A percentile compares a stretch with the other conserved stretches of the same genome.
phyloP scores from a whole-genome alignment of 176 grass and related monocot genomes.

The Elaeis guineensis region DNA sequence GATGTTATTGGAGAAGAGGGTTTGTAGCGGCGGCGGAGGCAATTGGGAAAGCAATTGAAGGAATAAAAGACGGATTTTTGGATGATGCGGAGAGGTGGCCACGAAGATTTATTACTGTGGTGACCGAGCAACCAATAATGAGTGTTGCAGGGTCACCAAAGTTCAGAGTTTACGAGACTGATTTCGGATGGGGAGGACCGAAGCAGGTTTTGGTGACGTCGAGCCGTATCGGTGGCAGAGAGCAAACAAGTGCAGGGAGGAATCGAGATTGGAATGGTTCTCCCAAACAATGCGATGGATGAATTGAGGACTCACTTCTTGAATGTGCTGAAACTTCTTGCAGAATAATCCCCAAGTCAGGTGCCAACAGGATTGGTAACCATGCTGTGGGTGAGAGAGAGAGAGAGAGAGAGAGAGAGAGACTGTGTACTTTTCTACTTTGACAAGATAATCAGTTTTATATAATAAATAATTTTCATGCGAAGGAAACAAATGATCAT shows the following conservation, averaged over 20 bases:
- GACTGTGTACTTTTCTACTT: too few relatives aligned
- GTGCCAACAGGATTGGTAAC: too few relatives aligned
- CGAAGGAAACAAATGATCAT: too few relatives aligned
- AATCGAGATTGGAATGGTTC: slow-evolving; percentile 17
- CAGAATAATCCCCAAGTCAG: too few relatives aligned
- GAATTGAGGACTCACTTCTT: slow-evolving; percentile 5
- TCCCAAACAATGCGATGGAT: slow-evolving; percentile 9
- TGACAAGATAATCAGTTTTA: too few relatives aligned
- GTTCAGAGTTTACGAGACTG: slow-evolving; percentile 25
- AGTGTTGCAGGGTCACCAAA: not conserved
- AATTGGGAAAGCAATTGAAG: slow-evolving; percentile 8
- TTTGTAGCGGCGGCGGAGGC: slow-evolving; percentile 4
- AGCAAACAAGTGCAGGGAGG: slow-evolving; percentile 22
- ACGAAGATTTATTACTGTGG: too few relatives aligned
- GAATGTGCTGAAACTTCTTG: too few relatives aligned
- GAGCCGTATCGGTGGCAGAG: slow-evolving; percentile 8
- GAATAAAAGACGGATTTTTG: not conserved
- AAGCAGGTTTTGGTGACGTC: slow-evolving; percentile 8
- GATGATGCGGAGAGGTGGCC: slow-evolving; percentile 7
- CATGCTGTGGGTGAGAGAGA: too few relatives aligned
- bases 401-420: too few relatives aligned
- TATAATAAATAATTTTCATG: too few relatives aligned
- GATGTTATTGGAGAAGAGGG: slow-evolving; percentile 6
- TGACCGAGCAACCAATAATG: not conserved
- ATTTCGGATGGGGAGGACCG: slow-evolving; percentile 30